Base-by-base conservation (phyloP, 2,329 filamentous ascomycete species). In the Ampelomyces quisqualis region DNA sequence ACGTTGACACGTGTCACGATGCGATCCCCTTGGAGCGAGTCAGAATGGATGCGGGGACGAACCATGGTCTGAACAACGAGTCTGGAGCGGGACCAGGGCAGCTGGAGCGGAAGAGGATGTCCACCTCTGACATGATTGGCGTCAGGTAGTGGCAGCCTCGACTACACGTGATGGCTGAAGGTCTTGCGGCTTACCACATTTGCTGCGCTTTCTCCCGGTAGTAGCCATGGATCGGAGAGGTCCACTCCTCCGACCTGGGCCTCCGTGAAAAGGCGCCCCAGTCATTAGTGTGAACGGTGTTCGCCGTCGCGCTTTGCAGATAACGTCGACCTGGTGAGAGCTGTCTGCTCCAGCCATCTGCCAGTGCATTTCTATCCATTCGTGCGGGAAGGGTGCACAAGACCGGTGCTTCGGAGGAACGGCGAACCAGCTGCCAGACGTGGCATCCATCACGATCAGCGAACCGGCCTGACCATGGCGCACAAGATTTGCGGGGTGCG, bases 51-150 rank as follows among this genome's bases (percentile, higher is more conserved):
- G 49, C 47, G 47, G 51, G 43, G 51, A 38, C 31, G 34, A 42
- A 21, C 31, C 32, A 15, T 34, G 19, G 36, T 22, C 33, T 29
- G 19, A 26, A 13, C 33, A 23, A 13, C 22, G 34, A 44, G 35
- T 44, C 45, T 49, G 48, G 47, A 47, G 40, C 47, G 39, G 51
- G 23, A 21, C 19, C 5, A 19, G 19, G n/a, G 11, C 5, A 5
- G 21, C 14, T 13, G 14, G 34, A 13, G 49, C 60, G 60, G 60
- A 60, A 54, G 53, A 57, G 53, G 41, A 50, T 48, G 53, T 54
- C 58, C 43, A 51, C 37, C 29, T 40, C 44, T 43, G 35, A 49
- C 55, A 40, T 44, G 43, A 57, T 60, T 59, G 57, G 60, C 53
- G 45, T 61, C 49, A 41, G 37, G 28, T 26, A 38, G 38, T 45